Percentiles rank a stretch among this genome's conserved stretches.
These are phyloP conservation scores for Pythium folliculosum DNA, from an alignment of 352 stramenopile species.

Conservation along the genomic window DNA sequence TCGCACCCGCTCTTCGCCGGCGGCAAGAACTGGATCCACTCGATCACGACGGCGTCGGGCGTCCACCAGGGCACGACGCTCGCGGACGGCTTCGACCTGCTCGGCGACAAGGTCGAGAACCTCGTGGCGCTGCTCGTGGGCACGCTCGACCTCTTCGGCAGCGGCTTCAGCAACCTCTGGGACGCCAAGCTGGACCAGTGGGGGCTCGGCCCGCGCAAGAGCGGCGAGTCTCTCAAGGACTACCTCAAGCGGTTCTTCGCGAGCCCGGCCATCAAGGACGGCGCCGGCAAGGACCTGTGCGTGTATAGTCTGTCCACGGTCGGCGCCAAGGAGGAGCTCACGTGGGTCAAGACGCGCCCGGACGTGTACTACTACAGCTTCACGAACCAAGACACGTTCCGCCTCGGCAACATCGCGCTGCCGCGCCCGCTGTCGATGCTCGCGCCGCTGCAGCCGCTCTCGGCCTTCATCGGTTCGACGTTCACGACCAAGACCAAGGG, in stretches of 20 bases:
- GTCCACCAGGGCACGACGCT: conserved; percentile 34
- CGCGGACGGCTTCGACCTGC: conserved; percentile 23
- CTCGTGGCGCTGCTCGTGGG: conserved; percentile 17
- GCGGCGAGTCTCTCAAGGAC: conserved; percentile 25
- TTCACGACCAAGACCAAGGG: conserved; percentile 26
- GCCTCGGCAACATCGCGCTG: conserved; percentile 24
- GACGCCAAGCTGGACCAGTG: conserved; percentile 42
- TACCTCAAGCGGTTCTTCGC: conserved; percentile 34
- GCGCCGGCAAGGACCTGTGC: conserved; percentile 29
- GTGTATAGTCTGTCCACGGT: conserved; percentile 33
- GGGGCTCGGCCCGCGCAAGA: conserved; percentile 14
- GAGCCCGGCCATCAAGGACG: conserved; percentile 23
- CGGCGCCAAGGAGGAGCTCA: conserved; percentile 33
- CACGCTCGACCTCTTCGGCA: conserved; percentile 22
- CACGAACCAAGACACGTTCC: conserved; percentile 35
- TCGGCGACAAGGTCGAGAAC: conserved; percentile 27
- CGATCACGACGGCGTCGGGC: conserved; percentile 34
- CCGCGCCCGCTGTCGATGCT: conserved; percentile 30
- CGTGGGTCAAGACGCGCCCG: conserved; percentile 36
- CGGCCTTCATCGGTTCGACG: conserved; percentile 28
- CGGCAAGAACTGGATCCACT: conserved; percentile 43
- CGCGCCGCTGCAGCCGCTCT: conserved; percentile 24
- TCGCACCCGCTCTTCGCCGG: conserved; percentile 32
- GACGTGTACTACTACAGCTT: conserved; percentile 42
- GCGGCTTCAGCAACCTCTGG: conserved; percentile 19